These are phyloP conservation scores for Kalanchoe fedtschenkoi DNA, from an alignment of 164 flowering plant genomes.

Conservation along the genomic window DNA sequence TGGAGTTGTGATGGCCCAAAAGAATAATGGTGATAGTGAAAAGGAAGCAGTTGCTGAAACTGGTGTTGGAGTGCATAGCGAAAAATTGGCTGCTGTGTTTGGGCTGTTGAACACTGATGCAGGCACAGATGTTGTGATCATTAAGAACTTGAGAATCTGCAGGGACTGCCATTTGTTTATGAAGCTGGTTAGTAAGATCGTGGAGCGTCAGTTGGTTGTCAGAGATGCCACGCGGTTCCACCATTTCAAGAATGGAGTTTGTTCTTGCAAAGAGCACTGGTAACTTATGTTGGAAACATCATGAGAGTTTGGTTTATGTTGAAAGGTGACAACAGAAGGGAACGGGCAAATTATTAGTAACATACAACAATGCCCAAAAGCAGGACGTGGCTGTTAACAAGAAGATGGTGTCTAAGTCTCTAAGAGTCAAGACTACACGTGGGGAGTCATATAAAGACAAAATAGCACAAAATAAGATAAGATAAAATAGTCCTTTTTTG, in stretches of 20 bases:
- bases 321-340: not conserved
- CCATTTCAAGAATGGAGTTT: constrained; percentile 60
- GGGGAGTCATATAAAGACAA: no score
- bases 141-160: constrained; percentile 79
- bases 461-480: no score
- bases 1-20: constrained; percentile 13
- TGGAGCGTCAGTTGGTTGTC: constrained; percentile 46
- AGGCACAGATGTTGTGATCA: constrained; percentile 59
- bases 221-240: constrained; percentile 90
- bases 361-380: no score
- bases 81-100: constrained; percentile 72
- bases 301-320: not conserved
- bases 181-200: constrained; percentile 58
- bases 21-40: constrained; percentile 6
- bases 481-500: no score
- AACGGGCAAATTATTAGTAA: no score
- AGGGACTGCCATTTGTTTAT: constrained; percentile 67
- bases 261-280: constrained; percentile 93
- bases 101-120: constrained; percentile 42
- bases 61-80: constrained; percentile 55
- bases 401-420: no score
- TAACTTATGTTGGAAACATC: constrained; percentile 12
- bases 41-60: constrained; percentile 6
- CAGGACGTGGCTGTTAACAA: no score
- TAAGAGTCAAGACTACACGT: no score